Evolutionary conservation across 495 filamentous ascomycete species (phyloP), one percentile per base, ranked within the genome.

Genomic region (Aspergillus egyptiacus): DNA sequence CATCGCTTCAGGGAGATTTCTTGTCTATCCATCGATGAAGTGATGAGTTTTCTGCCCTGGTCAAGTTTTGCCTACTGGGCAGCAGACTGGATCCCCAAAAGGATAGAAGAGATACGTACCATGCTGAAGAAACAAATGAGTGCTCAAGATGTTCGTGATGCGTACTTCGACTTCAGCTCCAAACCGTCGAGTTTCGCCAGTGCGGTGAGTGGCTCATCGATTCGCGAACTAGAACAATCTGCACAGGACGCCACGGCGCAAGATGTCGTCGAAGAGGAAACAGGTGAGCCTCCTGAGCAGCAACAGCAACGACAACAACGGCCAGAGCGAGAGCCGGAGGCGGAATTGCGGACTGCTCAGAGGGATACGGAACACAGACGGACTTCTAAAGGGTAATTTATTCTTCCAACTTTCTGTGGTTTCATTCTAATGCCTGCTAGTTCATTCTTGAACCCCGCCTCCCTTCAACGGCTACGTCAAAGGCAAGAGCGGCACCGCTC

Each of bases 1-100:
- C 59, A 70, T n/a, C 60, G 62, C 0, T 54, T 65, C 43, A 50
- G 56, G 3, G 68, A 71, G 1, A 62, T 74, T 28, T 49, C 59
- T 10, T 36, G 57, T 2, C 35, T 51, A 18, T 34, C 69, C 6
- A 24, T 44, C 1, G 54, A 56, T 14, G 60, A 43, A 2, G 9
- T 40, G 4, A 42, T 55, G 58, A 24, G 52, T 51, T 17, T 32
- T 43, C 2, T 69, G 61, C 40, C 50, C 8, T 73, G 69, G 71
- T 46, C 56, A 2, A 50, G 59, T 17, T 66, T 72, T 27, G 48
- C 65, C 23, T 31, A 62, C 11, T 55, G 51, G 5, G 59, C 57
- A 22, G 65, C 58, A 2, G 60, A 66, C 15, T 74, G 70, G 58
- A 40, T 71, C 15, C 60, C 57, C 34, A 58, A 45, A 28, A 53